Base-by-base conservation (phyloP, 768 basidiomycete species). In the Trametes coccinea region DNA sequence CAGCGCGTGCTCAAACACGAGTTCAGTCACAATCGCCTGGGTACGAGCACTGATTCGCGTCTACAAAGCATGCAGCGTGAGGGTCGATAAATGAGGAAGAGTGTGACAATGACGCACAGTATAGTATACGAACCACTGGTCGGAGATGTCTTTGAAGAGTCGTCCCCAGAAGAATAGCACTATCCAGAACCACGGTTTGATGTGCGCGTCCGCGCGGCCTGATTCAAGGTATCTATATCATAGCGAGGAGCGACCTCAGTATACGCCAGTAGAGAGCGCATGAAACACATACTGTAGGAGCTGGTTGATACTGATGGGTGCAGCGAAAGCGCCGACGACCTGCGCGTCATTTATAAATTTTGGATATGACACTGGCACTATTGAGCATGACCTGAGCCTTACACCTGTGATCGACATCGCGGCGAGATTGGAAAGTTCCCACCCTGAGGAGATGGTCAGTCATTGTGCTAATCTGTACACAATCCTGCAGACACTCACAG, bases 1-100 rank as follows among this genome's bases (percentile, higher is more conserved):
- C 5, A 93, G 78, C 1, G 84, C 73, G 63, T 85, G 83, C 55
- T 82, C 78, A 68, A 84, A 84, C 22, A 85, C 69, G n/a, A 84
- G 76, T 66, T 83, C 78, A 5, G 82, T 83, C 48, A 85, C 65
- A 58, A 84, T 75, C 34, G 75, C 79, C 67, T 89, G 84, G 5
- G 74, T 66, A 3, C 80, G 82, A 11, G 84, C 80, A 27, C 81
- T 65, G 8, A 75, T 7, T 27, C 49, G 4, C 46, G 45, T 13
- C 33, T 16, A 45, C 13, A 9, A 16, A 1, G 41, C 29, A 37
- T n/a, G n/a, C n/a, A n/a, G n/a, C n/a, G n/a, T 9, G 30, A 7
- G 3, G 11, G 2, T 1, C 1, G 3, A 64, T 64, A 11, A 55
- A 75, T 70, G n/a, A n/a, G 8, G n/a, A n/a, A n/a, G n/a, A n/a